Percentiles rank a stretch among this genome's conserved stretches.
Evolutionary conservation across 768 basidiomycete genomes (phyloP).

Genomic region (Russula brevipes): DNA sequence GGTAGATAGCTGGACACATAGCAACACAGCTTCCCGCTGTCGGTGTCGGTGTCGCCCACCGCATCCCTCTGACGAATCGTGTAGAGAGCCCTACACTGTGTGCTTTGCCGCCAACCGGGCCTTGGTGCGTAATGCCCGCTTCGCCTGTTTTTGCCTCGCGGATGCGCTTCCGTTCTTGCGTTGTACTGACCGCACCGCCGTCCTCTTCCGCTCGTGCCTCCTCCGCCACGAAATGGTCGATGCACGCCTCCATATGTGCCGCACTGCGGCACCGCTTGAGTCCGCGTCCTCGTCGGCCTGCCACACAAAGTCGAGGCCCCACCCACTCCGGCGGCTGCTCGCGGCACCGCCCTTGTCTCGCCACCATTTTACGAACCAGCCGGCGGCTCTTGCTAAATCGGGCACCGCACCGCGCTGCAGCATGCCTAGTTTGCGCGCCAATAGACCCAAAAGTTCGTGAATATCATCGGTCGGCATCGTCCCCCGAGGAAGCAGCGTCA

Average conservation of each 20-base stretch:
- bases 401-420: constrained; percentile 67
- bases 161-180: constrained; percentile 61
- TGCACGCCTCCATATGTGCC: constrained; percentile 64
- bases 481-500: constrained; percentile 52
- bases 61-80: neutral
- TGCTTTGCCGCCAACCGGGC: constrained; percentile 27
- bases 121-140: constrained; percentile 34
- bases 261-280: constrained; percentile 37
- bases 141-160: constrained; percentile 40
- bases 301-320: constrained; percentile 88
- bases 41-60: neutral
- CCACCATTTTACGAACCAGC: constrained; percentile 86
- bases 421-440: constrained; percentile 79
- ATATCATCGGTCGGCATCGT: constrained; percentile 57
- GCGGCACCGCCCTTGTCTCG: constrained; percentile 58
- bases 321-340: constrained; percentile 47
- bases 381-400: constrained; percentile 67
- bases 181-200: constrained; percentile 58
- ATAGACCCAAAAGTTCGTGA: constrained; percentile 56
- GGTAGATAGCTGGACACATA: neutral
- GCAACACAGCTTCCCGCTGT: neutral
- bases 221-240: constrained; percentile 47
- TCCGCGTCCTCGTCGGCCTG: constrained; percentile 22
- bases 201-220: constrained; percentile 46
- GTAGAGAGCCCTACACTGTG: neutral